Base-by-base conservation (phyloP, 352 stramenopile genomes). In the Peronospora destructor region DNA sequence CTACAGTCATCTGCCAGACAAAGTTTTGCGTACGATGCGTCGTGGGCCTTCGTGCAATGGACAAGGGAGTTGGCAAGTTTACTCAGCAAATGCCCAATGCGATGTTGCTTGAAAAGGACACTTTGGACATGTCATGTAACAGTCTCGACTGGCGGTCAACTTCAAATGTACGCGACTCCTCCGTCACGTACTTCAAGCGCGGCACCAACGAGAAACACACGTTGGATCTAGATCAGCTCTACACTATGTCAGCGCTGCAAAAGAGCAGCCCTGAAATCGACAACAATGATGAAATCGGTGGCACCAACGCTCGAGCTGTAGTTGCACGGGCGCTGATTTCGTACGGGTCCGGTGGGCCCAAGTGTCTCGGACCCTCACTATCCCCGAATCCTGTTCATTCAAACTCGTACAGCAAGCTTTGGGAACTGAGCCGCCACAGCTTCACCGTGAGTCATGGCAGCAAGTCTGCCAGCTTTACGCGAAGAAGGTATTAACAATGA, bases 1-100 rank as follows among this genome's bases (percentile, higher is more conserved):
- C 19, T 0, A 32, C 34, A 9, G 17, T n/a, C 11, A 68, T 80
- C 19, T 68, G 56, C n/a, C 44, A 59, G 19, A 75, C 67, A 26
- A 80, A 83, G 37, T 83, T 83, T 29, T 83, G 71, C 34, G 68
- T 83, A 45, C 68, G 71, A 14, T 83, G 53, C 13, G 59, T 83
- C 47, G 63, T 83, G 60, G 29, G 59, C 4, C 53, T 83, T 16
- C 71, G 71, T 10, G 56, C 46, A 0, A 65, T 70, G 25, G 71
- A 79, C 41, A 69, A 62, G 9, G 59, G 55, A 12, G 25, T 66
- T 26, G 42, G 64, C 14, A 56, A 59, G 25, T 71, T 76, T 19
- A 49, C 56, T 0, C 58, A 62, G 23, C 54, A 72, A 21, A 63
- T 71, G 23, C 61, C 56, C 26, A 74, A 63, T 37, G 59, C 57